Evolutionary conservation across 495 filamentous ascomycete genomes (phyloP).

Genomic region (Penicillium robsamsonii): DNA sequence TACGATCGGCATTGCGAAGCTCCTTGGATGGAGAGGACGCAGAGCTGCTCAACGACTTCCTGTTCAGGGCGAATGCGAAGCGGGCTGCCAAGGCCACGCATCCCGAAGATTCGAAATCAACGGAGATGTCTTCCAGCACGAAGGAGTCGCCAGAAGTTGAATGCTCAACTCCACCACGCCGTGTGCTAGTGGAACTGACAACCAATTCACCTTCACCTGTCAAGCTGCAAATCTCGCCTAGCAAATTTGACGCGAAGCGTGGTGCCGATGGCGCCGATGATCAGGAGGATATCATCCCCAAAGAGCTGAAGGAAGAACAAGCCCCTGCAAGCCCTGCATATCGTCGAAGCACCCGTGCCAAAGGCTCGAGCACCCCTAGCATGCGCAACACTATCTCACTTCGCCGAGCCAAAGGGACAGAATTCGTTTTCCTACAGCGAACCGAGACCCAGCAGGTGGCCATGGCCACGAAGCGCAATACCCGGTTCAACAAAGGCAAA

Average conservation of each 20-base stretch:
- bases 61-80: constrained; percentile 58
- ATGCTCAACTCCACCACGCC: constrained; percentile 43
- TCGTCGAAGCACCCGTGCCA: constrained; percentile 46
- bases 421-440: constrained; percentile 54
- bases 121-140: constrained; percentile 18
- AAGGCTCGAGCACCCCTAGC: constrained; percentile 27
- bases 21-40: constrained; percentile 56
- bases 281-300: constrained; percentile 18
- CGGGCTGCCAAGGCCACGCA: constrained; percentile 51
- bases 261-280: constrained; percentile 8
- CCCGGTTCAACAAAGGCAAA: constrained; percentile 56
- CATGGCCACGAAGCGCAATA: constrained; percentile 54
- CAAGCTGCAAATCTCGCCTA: constrained; percentile 36
- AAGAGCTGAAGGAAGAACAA: constrained; percentile 24
- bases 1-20: constrained; percentile 44
- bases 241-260: constrained; percentile 24
- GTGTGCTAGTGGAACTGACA: constrained; percentile 51
- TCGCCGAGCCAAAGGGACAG: constrained; percentile 53
- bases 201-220: constrained; percentile 54
- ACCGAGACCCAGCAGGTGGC: constrained; percentile 59
- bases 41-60: constrained; percentile 58
- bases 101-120: constrained; percentile 22
- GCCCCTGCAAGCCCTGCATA: constrained; percentile 29
- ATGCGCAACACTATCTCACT: constrained; percentile 54
- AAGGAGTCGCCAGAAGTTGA: constrained; percentile 27